Evolutionary conservation across 768 basidiomycete genomes (phyloP), one percentile per base, ranked within the genome.

Genomic region (Paxillus rubicundulus): DNA sequence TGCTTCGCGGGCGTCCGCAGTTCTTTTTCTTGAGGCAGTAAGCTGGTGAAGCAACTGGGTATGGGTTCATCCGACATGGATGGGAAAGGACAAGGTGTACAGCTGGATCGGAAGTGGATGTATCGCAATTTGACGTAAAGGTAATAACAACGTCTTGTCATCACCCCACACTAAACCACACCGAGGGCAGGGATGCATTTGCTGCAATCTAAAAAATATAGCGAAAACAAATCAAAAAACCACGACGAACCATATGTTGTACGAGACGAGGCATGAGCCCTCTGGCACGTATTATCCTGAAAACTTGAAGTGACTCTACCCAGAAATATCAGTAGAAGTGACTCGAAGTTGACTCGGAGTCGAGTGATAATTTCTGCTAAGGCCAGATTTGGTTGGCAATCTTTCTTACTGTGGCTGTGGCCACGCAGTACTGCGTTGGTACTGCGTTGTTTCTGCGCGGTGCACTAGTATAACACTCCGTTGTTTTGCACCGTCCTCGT

Each of bases 361-460:
- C 30, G 9, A 7, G 30, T 13, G 12, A 13, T 13, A 14, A 13
- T 33, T 33, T 13, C 2, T 13, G 5, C 13, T 33, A 12, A 12
- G 33, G 33, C 14, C 38, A 18, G 30, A 20, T 51, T 17, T 52
- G 21, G n/a, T 47, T 53, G 55, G 53, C 38, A 30, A 12, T 9
- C 41, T 42, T 36, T 38, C 47, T 47, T 53, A n/a, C 30, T 33
- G 63, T 68, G 66, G 66, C 66, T 65, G 61, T 70, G 68, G 39
- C 39, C 53, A 43, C 44, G 36, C 44, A 27, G 38, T 41, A 14
- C 21, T 17, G 24, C 24, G 24, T 5, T 24, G 24, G 24, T 24
- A 55, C 34, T 45, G 67, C 66, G 61, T 68, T 68, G 65, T 63
- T 54, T 55, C 21, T 24, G 32, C 24, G 6, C 24, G 4, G 46